phyloP scores from a whole-genome alignment of 331 rosid species.

The Pyrus hybrid region DNA sequence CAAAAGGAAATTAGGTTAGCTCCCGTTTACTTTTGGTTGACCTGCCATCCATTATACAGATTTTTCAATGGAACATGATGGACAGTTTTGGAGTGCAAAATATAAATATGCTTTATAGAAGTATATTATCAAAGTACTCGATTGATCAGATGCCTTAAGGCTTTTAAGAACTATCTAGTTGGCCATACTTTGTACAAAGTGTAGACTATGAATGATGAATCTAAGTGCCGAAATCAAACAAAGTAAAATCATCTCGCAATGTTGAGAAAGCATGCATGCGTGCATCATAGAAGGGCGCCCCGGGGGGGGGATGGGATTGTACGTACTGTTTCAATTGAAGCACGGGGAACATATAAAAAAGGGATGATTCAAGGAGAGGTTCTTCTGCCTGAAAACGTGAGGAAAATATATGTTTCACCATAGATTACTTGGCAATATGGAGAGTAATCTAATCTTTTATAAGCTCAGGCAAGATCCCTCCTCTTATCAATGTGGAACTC shows the following conservation, averaged over 20 bases:
- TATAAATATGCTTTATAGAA: no score
- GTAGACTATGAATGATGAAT: not conserved
- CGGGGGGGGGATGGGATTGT: no score
- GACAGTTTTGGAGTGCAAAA: no score
- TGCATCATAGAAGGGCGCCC: not conserved
- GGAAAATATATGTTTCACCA: no score
- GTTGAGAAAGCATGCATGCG: not conserved
- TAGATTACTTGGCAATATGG: no score
- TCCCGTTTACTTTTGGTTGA: not conserved
- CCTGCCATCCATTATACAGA: not conserved
- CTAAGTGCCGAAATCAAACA: not conserved
- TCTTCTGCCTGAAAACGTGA: no score
- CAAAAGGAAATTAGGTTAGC: not conserved
- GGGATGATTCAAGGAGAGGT: no score
- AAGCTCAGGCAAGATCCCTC: fast-evolving
- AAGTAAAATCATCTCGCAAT: no score
- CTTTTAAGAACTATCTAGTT: not conserved
- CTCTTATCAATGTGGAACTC: no score
- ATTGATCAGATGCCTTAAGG: not conserved
- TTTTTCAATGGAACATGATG: not conserved
- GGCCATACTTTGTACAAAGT: not conserved
- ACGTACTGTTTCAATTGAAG: not conserved
- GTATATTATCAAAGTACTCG: no score
- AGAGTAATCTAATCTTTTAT: fast-evolving
- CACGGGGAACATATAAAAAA: not conserved